phyloP scores from a whole-genome alignment of 73 alveolate genomes.

The Breviolum minutum region DNA sequence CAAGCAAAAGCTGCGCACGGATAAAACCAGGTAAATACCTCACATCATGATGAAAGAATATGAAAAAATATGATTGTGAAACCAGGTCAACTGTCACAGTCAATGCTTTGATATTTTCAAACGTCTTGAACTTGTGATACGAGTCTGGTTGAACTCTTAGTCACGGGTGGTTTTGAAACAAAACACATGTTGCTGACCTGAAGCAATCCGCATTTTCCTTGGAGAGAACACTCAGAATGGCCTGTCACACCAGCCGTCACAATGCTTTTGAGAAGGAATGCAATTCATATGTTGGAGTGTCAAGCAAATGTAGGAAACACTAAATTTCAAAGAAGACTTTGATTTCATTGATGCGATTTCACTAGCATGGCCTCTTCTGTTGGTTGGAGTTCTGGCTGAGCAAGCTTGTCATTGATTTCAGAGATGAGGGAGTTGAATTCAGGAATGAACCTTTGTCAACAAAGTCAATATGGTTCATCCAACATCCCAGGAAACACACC shows the following conservation, averaged over 20 bases:
- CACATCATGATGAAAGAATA: constrained; percentile 92
- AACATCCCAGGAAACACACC: neutral
- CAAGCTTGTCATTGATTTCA: constrained; percentile 97
- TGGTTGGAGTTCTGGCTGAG: constrained; percentile 76
- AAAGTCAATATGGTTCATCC: neutral
- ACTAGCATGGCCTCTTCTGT: constrained; percentile 54
- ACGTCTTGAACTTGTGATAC: no score
- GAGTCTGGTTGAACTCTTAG: neutral
- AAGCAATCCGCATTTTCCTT: constrained; percentile 64
- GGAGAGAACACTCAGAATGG: constrained; percentile 88
- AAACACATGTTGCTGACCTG: constrained; percentile 15
- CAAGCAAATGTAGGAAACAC: neutral
- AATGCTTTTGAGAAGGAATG: neutral
- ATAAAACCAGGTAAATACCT: constrained; percentile 98
- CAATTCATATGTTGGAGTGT: neutral
- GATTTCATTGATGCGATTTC: neutral
- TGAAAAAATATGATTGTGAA: constrained; percentile 96
- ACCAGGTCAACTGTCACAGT: constrained; percentile 96
- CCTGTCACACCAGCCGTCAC: neutral
- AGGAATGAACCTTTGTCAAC: constrained; percentile 86
- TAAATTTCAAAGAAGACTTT: no score
- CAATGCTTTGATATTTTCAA: no score
- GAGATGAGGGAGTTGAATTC: constrained; percentile 85
- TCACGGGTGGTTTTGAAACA: no score
- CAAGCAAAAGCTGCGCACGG: constrained; percentile 98